These are phyloP conservation scores for Aspergillus aculeatus DNA, from an alignment of 2,329 filamentous ascomycete genomes.

Conservation along the genomic window DNA sequence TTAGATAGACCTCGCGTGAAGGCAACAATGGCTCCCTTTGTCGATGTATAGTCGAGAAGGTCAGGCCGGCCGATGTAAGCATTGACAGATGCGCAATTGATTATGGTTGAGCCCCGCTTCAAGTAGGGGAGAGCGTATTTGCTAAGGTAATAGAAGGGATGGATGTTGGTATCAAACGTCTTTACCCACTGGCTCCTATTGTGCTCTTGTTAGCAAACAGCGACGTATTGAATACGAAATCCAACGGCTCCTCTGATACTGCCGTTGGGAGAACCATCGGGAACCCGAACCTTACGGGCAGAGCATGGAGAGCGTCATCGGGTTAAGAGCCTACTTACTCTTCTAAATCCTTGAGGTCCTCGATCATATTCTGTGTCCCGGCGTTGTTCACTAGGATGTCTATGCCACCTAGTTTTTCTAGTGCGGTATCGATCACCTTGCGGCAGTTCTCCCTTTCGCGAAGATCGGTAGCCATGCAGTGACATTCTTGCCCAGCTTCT, in stretches of 20 bases:
- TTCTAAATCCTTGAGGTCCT: conserved; percentile 67
- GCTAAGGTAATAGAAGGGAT: conserved; percentile 75
- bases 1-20: conserved; percentile 78
- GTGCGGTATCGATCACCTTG: conserved; percentile 64
- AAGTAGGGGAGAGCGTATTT: conserved; percentile 77
- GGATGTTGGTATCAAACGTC: conserved; percentile 81
- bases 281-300: too few relatives aligned
- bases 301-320: not conserved
- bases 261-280: too few relatives aligned
- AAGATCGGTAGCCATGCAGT: conserved; percentile 65
- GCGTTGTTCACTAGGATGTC: conserved; percentile 70
- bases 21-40: conserved; percentile 69
- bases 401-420: conserved; percentile 65
- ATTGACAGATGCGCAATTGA: conserved; percentile 84
- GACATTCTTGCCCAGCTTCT: conserved; percentile 63
- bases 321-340: conserved; percentile 58
- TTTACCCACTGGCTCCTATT: conserved; percentile 71
- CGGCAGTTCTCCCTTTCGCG: conserved; percentile 66
- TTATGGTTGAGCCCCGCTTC: conserved; percentile 70
- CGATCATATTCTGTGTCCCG: conserved; percentile 71
- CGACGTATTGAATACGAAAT: not conserved
- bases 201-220: not conserved
- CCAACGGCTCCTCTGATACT: not conserved
- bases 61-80: conserved; percentile 78
- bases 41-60: conserved; percentile 77